Evolutionary conservation across 208 protist genomes (phyloP).

Genomic region (Herpetomonas samuelpessoai): DNA sequence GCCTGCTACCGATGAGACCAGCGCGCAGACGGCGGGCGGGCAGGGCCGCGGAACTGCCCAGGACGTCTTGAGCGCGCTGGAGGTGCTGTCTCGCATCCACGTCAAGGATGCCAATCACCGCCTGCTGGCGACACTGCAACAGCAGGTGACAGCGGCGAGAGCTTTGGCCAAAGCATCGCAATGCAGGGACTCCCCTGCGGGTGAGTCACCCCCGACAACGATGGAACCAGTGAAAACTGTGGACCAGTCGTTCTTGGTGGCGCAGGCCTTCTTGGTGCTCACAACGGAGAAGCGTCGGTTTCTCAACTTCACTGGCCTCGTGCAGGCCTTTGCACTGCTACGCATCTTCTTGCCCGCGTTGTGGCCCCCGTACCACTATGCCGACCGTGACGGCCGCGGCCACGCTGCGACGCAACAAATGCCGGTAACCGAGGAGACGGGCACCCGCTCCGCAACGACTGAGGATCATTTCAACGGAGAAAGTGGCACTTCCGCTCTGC

Average conservation of each 20-base stretch:
- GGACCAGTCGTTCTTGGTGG: conserved; percentile 15
- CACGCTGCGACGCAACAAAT: neutral
- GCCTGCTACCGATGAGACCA: neutral
- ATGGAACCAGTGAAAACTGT: neutral
- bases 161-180: too few relatives aligned
- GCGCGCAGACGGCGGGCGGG: neutral
- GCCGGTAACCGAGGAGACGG: neutral
- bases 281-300: conserved; percentile 26
- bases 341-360: conserved; percentile 59
- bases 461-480: neutral
- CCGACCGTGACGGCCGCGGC: neutral
- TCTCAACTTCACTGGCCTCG: conserved; percentile 65
- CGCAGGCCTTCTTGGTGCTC: conserved; percentile 23
- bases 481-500: neutral
- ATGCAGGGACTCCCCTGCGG: too few relatives aligned
- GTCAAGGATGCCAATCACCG: conserved; percentile 59
- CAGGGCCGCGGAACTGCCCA: neutral
- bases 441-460: neutral
- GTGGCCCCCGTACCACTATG: conserved; percentile 33
- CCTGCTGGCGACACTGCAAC: conserved; percentile 49
- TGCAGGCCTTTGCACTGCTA: conserved; percentile 67
- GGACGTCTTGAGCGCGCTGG: neutral
- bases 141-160: conserved; percentile 41
- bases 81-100: conserved; percentile 16
- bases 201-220: neutral